Evolutionary conservation across 75 land plant genomes (phyloP).

Genomic region (Isoetes taiwanensis): DNA sequence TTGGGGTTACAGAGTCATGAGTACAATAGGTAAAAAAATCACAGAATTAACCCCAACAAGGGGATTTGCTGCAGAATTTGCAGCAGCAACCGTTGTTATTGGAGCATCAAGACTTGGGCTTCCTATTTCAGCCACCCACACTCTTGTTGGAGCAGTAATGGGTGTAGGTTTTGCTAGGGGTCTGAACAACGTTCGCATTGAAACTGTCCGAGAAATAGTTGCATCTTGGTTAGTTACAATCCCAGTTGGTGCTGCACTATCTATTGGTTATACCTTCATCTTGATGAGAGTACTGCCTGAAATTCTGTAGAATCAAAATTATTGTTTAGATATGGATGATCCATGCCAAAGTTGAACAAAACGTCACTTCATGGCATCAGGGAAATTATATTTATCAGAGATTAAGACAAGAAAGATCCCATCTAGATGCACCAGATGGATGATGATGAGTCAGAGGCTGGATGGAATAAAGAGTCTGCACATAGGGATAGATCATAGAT

Average conservation of each 20-base stretch:
- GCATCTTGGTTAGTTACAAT: conserved; percentile 89
- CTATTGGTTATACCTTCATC: conserved; percentile 64
- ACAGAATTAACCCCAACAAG: conserved; percentile 94
- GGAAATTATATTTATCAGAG: too few species aligned
- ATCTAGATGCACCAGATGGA: too few species aligned
- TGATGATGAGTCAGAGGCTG: too few species aligned
- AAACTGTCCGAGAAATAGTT: conserved; percentile 79
- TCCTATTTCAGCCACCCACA: conserved; percentile 95
- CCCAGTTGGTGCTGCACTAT: conserved; percentile 72
- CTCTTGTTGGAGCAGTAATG: conserved; percentile 96
- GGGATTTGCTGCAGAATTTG: conserved; percentile 98
- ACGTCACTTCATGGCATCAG: too few species aligned
- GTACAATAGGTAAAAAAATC: conserved; percentile 95
- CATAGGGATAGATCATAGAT: too few species aligned
- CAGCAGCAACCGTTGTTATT: conserved; percentile 92
- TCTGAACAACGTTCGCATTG: conserved; percentile 70
- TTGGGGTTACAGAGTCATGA: conserved; percentile 96
- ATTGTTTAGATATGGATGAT: too few species aligned
- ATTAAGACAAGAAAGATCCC: too few species aligned
- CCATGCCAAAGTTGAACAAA: too few species aligned
- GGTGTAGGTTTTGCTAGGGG: conserved; percentile 97
- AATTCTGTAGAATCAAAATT: too few species aligned
- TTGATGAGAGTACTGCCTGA: too few species aligned
- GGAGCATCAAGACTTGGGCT: conserved; percentile 84
- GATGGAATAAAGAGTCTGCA: too few species aligned